These are phyloP conservation scores for Alternaria sp. DNA, from an alignment of 2,329 filamentous ascomycete species.

Conservation along the genomic window DNA sequence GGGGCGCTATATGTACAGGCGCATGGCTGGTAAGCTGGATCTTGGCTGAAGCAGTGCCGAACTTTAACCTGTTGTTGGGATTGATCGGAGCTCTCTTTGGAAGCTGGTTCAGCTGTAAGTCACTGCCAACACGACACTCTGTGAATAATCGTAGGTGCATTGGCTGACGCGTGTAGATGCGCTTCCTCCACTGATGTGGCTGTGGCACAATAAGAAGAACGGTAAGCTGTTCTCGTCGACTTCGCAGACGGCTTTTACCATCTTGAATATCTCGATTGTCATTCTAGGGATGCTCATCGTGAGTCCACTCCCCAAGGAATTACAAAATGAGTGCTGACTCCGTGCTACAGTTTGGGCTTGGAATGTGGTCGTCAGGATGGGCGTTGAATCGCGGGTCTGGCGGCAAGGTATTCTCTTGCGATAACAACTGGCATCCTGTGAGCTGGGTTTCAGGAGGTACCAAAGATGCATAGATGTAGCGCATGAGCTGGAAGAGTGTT, in stretches of 20 bases:
- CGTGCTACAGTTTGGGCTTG: slow-evolving; percentile 29
- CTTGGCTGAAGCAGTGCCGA: slow-evolving; percentile 72
- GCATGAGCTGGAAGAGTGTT: not conserved
- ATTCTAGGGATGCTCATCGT: slow-evolving; percentile 38
- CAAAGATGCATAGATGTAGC: not conserved
- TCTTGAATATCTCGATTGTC: slow-evolving; percentile 55
- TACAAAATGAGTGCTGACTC: not conserved
- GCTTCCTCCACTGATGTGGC: slow-evolving; percentile 54
- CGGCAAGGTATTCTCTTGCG: slow-evolving; percentile 39
- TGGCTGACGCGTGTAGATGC: slow-evolving; percentile 36
- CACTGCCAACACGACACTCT: not conserved
- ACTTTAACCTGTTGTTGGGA: slow-evolving; percentile 71
- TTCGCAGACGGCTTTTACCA: slow-evolving; percentile 53
- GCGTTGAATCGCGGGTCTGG: slow-evolving; percentile 30
- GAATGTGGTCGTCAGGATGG: slow-evolving; percentile 38
- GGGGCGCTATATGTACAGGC: slow-evolving; percentile 62
- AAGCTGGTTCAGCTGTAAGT: slow-evolving; percentile 69
- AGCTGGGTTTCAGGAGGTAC: slow-evolving; percentile 17
- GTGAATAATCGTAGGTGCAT: not conserved
- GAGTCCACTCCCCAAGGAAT: slow-evolving; percentile 7
- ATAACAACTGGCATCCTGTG: slow-evolving; percentile 35
- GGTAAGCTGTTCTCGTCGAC: slow-evolving; percentile 42
- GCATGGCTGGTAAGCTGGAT: slow-evolving; percentile 70
- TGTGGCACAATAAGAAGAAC: slow-evolving; percentile 55
- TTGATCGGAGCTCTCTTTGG: slow-evolving; percentile 67